These are phyloP conservation scores for Sporothrix brasiliensis DNA, from an alignment of 2,329 filamentous ascomycete genomes.

Conservation along the genomic window DNA sequence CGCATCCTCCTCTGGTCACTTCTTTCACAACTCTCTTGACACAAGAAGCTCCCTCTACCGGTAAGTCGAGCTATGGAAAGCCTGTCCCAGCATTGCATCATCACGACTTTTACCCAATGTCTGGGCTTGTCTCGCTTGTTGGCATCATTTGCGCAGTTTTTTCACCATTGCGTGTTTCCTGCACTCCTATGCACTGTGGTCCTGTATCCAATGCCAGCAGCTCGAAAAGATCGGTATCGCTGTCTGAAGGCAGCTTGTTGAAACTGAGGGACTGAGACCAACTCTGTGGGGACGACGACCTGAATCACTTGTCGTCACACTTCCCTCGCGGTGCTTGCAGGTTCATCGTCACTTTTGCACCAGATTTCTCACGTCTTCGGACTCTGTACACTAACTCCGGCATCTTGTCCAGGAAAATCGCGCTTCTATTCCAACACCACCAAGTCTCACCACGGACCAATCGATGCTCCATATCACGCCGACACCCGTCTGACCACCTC, in stretches of 20 bases:
- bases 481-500: neutral
- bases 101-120: neutral
- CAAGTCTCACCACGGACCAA: neutral
- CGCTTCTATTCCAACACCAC: conserved; percentile 1
- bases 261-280: conserved; percentile 13
- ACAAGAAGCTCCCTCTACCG: neutral
- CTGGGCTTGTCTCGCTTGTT: neutral
- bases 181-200: too few relatives aligned
- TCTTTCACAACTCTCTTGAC: neutral
- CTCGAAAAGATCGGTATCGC: conserved; percentile 4
- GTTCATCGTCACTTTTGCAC: too few relatives aligned
- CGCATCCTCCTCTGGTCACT: neutral
- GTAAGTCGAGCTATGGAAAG: conserved; percentile 12
- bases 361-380: neutral
- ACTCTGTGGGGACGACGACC: neutral
- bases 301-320: conserved; percentile 18
- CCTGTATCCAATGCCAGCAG: neutral
- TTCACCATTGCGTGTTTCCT: neutral
- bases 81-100: neutral
- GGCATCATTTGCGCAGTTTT: neutral
- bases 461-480: conserved; percentile 12
- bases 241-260: conserved; percentile 10
- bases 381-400: neutral
- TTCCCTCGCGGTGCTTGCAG: neutral
- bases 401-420: neutral